These are phyloP conservation scores for Trametes maxima DNA, from an alignment of 768 basidiomycete species.

Conservation along the genomic window DNA sequence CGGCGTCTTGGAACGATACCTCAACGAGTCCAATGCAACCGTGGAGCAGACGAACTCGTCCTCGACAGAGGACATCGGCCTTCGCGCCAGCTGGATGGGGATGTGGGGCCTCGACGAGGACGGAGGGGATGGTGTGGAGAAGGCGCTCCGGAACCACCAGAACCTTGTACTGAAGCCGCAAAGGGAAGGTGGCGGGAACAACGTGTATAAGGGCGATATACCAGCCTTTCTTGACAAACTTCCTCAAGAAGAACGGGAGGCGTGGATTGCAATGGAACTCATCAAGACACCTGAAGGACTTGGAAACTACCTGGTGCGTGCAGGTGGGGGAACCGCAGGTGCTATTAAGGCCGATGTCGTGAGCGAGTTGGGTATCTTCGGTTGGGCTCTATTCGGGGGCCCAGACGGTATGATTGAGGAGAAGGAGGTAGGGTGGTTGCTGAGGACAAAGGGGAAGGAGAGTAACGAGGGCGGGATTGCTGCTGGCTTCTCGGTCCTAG, in stretches of 20 bases:
- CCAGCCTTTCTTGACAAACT: constrained; percentile 72
- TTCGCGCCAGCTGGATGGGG: constrained; percentile 81
- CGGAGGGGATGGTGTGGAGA: constrained; percentile 43
- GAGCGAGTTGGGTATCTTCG: constrained; percentile 91
- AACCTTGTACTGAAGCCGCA: constrained; percentile 92
- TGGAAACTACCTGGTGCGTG: constrained; percentile 76
- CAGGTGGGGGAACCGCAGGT: constrained; percentile 50
- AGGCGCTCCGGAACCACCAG: constrained; percentile 52
- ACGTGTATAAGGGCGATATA: constrained; percentile 86
- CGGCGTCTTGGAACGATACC: constrained; percentile 74
- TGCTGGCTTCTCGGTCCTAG: constrained; percentile 51
- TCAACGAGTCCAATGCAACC: constrained; percentile 42
- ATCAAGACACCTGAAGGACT: constrained; percentile 75
- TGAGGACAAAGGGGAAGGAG: constrained; percentile 88
- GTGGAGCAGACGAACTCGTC: too few relatives aligned
- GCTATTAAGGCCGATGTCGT: constrained; percentile 68
- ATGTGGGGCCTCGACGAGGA: constrained; percentile 78
- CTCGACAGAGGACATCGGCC: constrained; percentile 45
- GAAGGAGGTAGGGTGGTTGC: constrained; percentile 76
- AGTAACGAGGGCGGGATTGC: constrained; percentile 88
- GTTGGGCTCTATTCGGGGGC: constrained; percentile 77
- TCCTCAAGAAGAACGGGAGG: constrained; percentile 61
- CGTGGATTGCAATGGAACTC: constrained; percentile 96
- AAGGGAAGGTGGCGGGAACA: constrained; percentile 97
- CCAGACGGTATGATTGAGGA: constrained; percentile 50